phyloP scores from a whole-genome alignment of 208 protist species.

The Leishmania amazonensis region DNA sequence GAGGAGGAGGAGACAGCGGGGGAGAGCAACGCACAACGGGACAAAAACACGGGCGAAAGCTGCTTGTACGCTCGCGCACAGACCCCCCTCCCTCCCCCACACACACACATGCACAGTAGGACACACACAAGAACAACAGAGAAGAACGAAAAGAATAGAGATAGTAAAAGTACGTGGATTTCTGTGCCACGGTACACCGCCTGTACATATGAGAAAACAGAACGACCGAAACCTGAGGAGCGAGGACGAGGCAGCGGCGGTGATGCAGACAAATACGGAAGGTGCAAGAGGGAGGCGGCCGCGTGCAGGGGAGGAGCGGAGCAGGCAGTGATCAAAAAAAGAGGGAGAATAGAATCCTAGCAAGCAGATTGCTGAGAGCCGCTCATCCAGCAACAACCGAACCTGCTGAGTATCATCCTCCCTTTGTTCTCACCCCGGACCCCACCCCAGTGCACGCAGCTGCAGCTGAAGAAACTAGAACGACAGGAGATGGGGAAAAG shows the following conservation, averaged over 20 bases:
- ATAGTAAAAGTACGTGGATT: neutral
- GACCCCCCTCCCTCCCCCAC: neutral
- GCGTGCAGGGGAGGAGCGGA: neutral
- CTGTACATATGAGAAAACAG: conserved; percentile 1
- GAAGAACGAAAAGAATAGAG: neutral
- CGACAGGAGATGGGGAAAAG: neutral
- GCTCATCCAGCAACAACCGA: neutral
- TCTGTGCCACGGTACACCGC: neutral
- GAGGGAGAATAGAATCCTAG: neutral
- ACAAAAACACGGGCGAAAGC: neutral
- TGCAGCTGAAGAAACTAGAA: neutral
- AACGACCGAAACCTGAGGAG: neutral
- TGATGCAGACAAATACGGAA: too few relatives aligned
- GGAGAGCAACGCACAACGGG: neutral
- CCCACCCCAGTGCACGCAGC: neutral
- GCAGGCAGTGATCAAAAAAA: neutral
- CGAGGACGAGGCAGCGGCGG: neutral
- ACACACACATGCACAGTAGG: neutral
- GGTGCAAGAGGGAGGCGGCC: neutral
- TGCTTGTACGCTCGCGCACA: neutral
- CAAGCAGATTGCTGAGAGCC: neutral
- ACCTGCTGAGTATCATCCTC: neutral
- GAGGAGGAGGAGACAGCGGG: neutral
- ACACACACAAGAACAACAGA: neutral
- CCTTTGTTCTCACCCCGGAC: neutral